Conservation (phyloP, 1,284 basidiomycete species). For the Rhodotorula glutinis region DNA sequence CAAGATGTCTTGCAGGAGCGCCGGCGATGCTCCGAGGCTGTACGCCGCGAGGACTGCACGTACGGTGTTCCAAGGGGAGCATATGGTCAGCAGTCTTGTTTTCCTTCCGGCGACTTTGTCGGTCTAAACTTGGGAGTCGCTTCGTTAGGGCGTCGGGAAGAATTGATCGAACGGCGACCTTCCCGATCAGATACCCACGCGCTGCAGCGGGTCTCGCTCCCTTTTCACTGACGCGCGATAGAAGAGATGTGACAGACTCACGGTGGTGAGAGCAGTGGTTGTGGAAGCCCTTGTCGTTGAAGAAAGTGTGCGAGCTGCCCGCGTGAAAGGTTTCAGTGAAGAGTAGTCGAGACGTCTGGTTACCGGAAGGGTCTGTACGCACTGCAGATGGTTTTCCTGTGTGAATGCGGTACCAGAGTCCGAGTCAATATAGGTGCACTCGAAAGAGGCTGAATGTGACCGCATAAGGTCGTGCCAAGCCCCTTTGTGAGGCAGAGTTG, state of each 20-base stretch:
- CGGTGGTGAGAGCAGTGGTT: conserved; percentile 41
- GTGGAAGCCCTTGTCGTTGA: conserved; percentile 43
- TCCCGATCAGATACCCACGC: too few relatives aligned
- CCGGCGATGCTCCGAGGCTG: conserved; percentile 40
- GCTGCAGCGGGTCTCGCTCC: too few relatives aligned
- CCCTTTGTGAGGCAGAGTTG: too few relatives aligned
- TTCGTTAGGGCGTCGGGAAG: too few relatives aligned
- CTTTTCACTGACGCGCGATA: too few relatives aligned
- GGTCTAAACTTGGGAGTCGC: too few relatives aligned
- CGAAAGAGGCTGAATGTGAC: not conserved
- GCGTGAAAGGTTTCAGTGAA: not conserved
- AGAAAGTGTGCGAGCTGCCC: conserved; percentile 40
- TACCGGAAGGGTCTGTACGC: not conserved
- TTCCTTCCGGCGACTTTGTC: too few relatives aligned
- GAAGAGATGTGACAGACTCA: conserved; percentile 3
- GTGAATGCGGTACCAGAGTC: not conserved
- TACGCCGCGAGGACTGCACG: conserved; percentile 40
- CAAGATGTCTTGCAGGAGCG: conserved; percentile 36
- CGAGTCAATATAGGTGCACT: not conserved
- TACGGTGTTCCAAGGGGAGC: too few relatives aligned
- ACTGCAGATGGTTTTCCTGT: conserved; percentile 41
- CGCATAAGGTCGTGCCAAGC: not conserved
- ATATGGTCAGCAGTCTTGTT: too few relatives aligned
- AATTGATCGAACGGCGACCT: too few relatives aligned
- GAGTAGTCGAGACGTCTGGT: not conserved